Percentiles rank a stretch among this genome's conserved stretches.
Evolutionary conservation across 768 basidiomycete genomes (phyloP).

Genomic region (Gloeophyllum trabeum): DNA sequence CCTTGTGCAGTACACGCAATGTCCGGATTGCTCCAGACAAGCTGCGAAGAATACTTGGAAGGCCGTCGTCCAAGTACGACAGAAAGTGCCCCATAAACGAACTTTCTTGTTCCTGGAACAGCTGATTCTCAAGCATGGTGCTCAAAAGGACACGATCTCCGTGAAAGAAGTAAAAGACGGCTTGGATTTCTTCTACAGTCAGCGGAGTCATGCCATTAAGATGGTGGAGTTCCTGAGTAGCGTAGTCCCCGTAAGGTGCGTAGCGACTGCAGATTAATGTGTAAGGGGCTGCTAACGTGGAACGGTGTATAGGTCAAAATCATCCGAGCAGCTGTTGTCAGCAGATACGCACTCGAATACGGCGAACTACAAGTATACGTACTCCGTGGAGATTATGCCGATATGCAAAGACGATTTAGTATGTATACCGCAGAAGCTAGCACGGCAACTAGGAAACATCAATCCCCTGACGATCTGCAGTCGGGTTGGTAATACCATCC

Average conservation of each 20-base stretch:
- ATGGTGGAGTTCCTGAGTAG: conserved; percentile 91
- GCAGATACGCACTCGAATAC: conserved; percentile 87
- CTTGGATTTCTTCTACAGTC: conserved; percentile 93
- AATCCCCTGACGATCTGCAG: conserved; percentile 78
- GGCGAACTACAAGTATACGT: conserved; percentile 95
- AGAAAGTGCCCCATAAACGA: conserved; percentile 96
- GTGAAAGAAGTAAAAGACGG: conserved; percentile 92
- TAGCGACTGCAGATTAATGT: conserved; percentile 2
- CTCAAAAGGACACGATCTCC: conserved; percentile 91
- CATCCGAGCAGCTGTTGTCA: conserved; percentile 90
- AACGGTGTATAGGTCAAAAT: conserved; percentile 53
- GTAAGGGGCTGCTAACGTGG: conserved; percentile 3
- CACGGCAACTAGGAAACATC: conserved; percentile 80
- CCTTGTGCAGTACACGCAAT: conserved; percentile 90
- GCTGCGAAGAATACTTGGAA: conserved; percentile 99
- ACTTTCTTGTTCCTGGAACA: conserved; percentile 98
- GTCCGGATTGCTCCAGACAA: conserved; percentile 84
- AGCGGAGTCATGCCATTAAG: conserved; percentile 84
- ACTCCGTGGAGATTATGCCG: conserved; percentile 93
- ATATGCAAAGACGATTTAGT: conserved; percentile 98
- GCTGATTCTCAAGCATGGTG: conserved; percentile 90
- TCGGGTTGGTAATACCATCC: conserved; percentile 86
- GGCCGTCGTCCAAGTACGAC: conserved; percentile 95
- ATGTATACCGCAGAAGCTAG: conserved; percentile 75
- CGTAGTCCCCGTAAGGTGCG: conserved; percentile 82